A percentile compares a stretch with the other conserved stretches of the same genome.
These are phyloP conservation scores for Tulasnella sp. DNA, from an alignment of 768 basidiomycete genomes.

Conservation along the genomic window DNA sequence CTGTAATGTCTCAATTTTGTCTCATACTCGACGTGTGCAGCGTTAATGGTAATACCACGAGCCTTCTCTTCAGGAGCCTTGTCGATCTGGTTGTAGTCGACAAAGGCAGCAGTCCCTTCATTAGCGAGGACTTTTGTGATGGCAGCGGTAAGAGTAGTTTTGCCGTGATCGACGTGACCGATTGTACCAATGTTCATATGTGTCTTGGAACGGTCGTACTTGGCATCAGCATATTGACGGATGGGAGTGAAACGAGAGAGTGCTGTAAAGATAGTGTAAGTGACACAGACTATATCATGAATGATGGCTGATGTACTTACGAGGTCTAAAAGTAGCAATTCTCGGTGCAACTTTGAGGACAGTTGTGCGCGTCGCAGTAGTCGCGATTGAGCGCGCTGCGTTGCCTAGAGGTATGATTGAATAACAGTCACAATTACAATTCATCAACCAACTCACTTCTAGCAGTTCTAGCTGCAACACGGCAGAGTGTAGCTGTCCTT, in stretches of 20 bases:
- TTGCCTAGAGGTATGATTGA: neutral
- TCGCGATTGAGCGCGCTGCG: neutral
- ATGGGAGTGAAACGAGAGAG: slow-evolving; percentile 9
- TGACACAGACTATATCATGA: neutral
- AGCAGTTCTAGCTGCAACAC: neutral
- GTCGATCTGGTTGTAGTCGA: slow-evolving; percentile 96
- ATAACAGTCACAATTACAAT: neutral
- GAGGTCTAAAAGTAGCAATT: neutral
- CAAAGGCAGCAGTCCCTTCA: slow-evolving; percentile 61
- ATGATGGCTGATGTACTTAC: neutral
- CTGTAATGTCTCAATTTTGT: slow-evolving; percentile 83
- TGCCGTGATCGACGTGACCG: slow-evolving; percentile 95
- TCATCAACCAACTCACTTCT: neutral
- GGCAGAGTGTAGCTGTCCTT: neutral
- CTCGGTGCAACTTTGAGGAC: neutral
- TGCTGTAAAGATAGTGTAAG: neutral
- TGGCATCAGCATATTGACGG: slow-evolving; percentile 46
- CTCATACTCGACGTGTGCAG: slow-evolving; percentile 97
- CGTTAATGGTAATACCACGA: slow-evolving; percentile 98
- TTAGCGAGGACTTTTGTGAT: slow-evolving; percentile 87
- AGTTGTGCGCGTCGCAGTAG: neutral
- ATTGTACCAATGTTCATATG: slow-evolving; percentile 96
- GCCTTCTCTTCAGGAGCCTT: slow-evolving; percentile 99
- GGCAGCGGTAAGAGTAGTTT: slow-evolving; percentile 91
- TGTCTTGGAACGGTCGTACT: slow-evolving; percentile 67